phyloP scores from a whole-genome alignment of 352 stramenopile genomes.

The Aphanomyces euteiches region DNA sequence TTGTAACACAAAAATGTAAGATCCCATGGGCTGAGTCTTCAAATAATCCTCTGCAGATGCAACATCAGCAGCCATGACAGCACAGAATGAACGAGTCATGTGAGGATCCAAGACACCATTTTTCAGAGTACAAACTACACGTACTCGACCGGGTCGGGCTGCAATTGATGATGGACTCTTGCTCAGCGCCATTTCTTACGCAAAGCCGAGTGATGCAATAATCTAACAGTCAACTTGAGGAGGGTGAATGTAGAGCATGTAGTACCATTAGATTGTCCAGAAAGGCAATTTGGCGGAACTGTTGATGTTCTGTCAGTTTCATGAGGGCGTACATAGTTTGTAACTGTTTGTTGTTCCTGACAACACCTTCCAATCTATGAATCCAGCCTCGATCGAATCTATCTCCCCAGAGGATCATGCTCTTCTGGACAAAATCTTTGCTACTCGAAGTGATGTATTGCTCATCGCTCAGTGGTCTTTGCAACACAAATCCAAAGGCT shows the following conservation, averaged over 20 bases:
- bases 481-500: conserved; percentile 9
- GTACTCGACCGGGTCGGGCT: background rate
- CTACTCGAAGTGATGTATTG: conserved; percentile 6
- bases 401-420: conserved; percentile 15
- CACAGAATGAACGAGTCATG: conserved; percentile 7
- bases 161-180: too few species aligned
- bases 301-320: too few species aligned
- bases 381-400: background rate
- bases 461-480: conserved; percentile 12
- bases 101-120: conserved; percentile 14
- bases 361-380: background rate
- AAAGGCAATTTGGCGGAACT: too few species aligned
- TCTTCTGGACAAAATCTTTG: conserved; percentile 10
- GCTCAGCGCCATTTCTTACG: too few species aligned
- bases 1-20: conserved; percentile 6
- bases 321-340: too few species aligned
- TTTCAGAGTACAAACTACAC: background rate
- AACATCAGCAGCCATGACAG: conserved; percentile 9
- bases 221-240: too few species aligned
- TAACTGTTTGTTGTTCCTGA: too few species aligned
- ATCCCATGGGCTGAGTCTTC: conserved; percentile 19
- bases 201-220: too few species aligned
- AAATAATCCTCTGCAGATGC: conserved; percentile 1
- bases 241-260: too few species aligned
- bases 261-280: too few species aligned